A percentile compares a stretch with the other conserved stretches of the same genome.
Evolutionary conservation across 2,329 filamentous ascomycete species (phyloP).

Genomic region (Cercospora zeina): DNA sequence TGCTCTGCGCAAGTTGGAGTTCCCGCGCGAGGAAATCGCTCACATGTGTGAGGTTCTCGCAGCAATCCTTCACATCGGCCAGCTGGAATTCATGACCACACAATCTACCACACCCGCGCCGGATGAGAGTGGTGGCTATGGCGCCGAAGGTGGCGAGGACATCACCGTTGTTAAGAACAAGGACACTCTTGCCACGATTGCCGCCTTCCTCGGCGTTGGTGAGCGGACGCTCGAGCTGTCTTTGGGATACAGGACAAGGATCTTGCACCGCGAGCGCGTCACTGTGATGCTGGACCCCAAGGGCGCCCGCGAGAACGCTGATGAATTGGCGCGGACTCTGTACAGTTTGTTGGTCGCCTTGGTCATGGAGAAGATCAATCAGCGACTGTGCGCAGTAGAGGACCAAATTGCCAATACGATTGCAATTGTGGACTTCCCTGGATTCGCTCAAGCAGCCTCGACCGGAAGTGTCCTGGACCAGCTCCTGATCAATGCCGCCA

Average conservation of each 20-base stretch:
- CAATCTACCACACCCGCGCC: slow-evolving; percentile 74
- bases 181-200: slow-evolving; percentile 79
- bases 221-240: slow-evolving; percentile 80
- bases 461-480: slow-evolving; percentile 88
- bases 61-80: slow-evolving; percentile 92
- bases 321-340: slow-evolving; percentile 87
- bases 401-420: slow-evolving; percentile 90
- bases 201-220: slow-evolving; percentile 89
- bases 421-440: slow-evolving; percentile 93
- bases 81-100: slow-evolving; percentile 86
- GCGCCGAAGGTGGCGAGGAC: slow-evolving; percentile 85
- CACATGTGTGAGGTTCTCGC: slow-evolving; percentile 95
- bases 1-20: slow-evolving; percentile 88
- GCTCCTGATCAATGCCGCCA: slow-evolving; percentile 89
- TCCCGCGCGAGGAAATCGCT: slow-evolving; percentile 87
- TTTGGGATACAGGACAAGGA: slow-evolving; percentile 94
- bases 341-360: slow-evolving; percentile 94
- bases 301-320: slow-evolving; percentile 86
- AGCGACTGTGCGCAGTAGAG: slow-evolving; percentile 81
- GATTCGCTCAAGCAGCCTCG: slow-evolving; percentile 80
- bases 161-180: slow-evolving; percentile 91
- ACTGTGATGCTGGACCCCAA: slow-evolving; percentile 95
- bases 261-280: slow-evolving; percentile 92
- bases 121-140: slow-evolving; percentile 94
- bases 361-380: slow-evolving; percentile 89